Percentiles rank a stretch among this genome's conserved stretches.
phyloP scores from a whole-genome alignment of 2,329 filamentous ascomycete species.

The Fusarium foetens region DNA sequence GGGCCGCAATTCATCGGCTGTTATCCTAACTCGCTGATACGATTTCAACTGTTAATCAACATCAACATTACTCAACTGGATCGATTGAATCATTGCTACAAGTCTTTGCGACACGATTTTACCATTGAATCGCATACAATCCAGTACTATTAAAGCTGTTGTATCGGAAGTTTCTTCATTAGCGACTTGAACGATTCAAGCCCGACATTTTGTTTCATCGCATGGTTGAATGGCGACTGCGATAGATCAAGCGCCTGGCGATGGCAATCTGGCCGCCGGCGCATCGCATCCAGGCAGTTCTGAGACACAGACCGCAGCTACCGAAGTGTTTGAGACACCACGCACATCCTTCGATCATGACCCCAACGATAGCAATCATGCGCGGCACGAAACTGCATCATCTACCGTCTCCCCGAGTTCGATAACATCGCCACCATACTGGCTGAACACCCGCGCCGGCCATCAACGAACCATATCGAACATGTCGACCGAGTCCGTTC shows the following conservation, averaged over 20 bases:
- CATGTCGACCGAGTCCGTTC: conserved; percentile 60
- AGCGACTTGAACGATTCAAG: not conserved
- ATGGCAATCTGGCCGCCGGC: conserved; percentile 34
- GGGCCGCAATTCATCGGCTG: conserved; percentile 19
- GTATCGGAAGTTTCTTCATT: not conserved
- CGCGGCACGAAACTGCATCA: conserved; percentile 33
- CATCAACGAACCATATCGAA: conserved; percentile 56
- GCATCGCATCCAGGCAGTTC: conserved; percentile 27
- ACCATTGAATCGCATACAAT: not conserved
- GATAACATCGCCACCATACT: conserved; percentile 57
- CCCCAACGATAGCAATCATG: conserved; percentile 21
- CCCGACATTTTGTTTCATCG: conserved; percentile 16
- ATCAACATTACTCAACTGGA: conserved; percentile 6
- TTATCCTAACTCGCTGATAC: conserved; percentile 20
- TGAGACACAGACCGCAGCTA: conserved; percentile 32
- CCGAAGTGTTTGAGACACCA: conserved; percentile 43
- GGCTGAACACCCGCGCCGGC: conserved; percentile 48
- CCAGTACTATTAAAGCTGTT: not conserved
- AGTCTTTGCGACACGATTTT: not conserved
- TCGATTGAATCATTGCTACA: conserved; percentile 4
- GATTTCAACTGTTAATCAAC: conserved; percentile 19
- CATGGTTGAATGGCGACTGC: conserved; percentile 51
- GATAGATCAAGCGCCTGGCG: conserved; percentile 42
- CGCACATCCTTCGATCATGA: conserved; percentile 41
- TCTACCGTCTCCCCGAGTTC: conserved; percentile 45